phyloP scores from a whole-genome alignment of 768 basidiomycete genomes.

The Galerina marginata region DNA sequence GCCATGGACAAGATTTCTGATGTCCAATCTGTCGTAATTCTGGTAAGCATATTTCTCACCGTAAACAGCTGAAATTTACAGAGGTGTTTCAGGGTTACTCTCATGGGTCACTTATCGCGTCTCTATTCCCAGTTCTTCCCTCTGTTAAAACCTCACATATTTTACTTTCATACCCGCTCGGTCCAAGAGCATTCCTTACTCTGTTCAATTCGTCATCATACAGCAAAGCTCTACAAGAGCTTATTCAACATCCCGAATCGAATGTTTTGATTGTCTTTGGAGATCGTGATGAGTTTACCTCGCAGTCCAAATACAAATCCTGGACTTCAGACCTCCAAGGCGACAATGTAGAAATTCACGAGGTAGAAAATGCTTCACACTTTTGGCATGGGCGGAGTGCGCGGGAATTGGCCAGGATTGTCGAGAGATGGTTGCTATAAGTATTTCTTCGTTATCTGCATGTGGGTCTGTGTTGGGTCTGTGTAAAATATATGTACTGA shows the following conservation, averaged over 20 bases:
- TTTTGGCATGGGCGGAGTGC: constrained; percentile 62
- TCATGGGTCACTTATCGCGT: constrained; percentile 76
- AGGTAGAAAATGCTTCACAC: constrained; percentile 60
- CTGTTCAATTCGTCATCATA: constrained; percentile 68
- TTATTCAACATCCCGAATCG: constrained; percentile 50
- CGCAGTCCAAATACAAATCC: constrained; percentile 51
- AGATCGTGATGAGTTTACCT: constrained; percentile 75
- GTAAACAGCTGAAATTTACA: constrained; percentile 10
- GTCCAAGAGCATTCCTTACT: constrained; percentile 70
- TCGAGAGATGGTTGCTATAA: constrained; percentile 44
- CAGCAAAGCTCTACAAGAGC: constrained; percentile 49
- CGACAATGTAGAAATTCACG: constrained; percentile 36
- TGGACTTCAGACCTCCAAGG: constrained; percentile 55
- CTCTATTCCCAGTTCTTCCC: constrained; percentile 62
- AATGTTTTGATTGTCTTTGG: constrained; percentile 72
- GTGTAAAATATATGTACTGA: constrained; percentile 11
- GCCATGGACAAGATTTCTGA: constrained; percentile 47
- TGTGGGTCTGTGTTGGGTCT: too few relatives aligned
- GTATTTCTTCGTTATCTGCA: too few relatives aligned
- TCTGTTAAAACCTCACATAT: constrained; percentile 64
- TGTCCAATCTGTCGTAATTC: constrained; percentile 57
- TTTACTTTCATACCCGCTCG: constrained; percentile 78
- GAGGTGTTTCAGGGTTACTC: constrained; percentile 56
- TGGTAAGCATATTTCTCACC: constrained; percentile 43
- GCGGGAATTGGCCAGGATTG: constrained; percentile 27